These are phyloP conservation scores for Saccharomycopsis crataegensis DNA, from an alignment of 1,139 yeast species.

Conservation along the genomic window DNA sequence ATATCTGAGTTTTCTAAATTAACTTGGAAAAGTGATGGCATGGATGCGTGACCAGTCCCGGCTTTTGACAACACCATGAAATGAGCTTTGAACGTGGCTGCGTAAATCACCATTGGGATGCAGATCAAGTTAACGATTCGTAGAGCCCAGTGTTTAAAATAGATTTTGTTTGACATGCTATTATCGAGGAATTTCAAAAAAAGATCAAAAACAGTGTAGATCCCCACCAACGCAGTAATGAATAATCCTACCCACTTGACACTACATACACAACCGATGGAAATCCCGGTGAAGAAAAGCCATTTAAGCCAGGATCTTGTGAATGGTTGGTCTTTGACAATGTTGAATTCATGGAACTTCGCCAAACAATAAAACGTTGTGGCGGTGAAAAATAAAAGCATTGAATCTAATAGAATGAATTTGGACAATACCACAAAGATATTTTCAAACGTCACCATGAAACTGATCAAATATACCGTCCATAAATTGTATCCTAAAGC, in stretches of 20 bases:
- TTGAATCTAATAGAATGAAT: conserved; percentile 67
- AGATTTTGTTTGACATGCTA: conserved; percentile 33
- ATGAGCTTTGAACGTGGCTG: conserved; percentile 71
- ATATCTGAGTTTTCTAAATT: conserved; percentile 52
- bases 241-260: conserved; percentile 96
- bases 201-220: conserved; percentile 75
- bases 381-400: conserved; percentile 63
- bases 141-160: conserved; percentile 61
- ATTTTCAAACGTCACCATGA: conserved; percentile 60
- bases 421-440: conserved; percentile 60
- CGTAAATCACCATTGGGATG: conserved; percentile 66
- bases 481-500: conserved; percentile 37
- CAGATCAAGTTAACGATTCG: conserved; percentile 63
- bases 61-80: conserved; percentile 66
- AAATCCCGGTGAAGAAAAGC: conserved; percentile 63
- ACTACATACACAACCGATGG: conserved; percentile 88
- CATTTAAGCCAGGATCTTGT: conserved; percentile 42
- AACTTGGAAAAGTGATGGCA: conserved; percentile 64
- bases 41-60: conserved; percentile 74
- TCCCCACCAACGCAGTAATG: conserved; percentile 74
- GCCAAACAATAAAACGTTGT: conserved; percentile 52
- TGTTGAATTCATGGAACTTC: conserved; percentile 40
- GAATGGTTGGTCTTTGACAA: conserved; percentile 34
- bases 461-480: conserved; percentile 46
- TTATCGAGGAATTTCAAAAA: conserved; percentile 36